Percentiles rank a stretch among this genome's conserved stretches.
phyloP scores from a whole-genome alignment of 768 basidiomycete species.

The Amanita fuliginea region DNA sequence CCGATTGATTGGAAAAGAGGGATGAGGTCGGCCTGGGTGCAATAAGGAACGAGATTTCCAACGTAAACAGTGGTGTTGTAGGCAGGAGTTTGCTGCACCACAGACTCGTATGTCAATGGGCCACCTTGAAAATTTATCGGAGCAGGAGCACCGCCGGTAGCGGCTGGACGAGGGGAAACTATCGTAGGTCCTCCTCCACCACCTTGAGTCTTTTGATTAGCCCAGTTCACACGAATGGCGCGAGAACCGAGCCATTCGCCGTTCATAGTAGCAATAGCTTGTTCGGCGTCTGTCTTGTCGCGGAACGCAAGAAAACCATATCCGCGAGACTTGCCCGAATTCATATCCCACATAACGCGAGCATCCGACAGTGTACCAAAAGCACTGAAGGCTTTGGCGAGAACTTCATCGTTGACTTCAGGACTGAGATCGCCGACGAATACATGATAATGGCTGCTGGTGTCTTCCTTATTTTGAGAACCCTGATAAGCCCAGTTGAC shows the following conservation, averaged over 20 bases:
- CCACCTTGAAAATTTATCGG: constrained; percentile 88
- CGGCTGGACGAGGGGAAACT: constrained; percentile 30
- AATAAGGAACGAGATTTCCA: constrained; percentile 95
- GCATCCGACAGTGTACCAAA: constrained; percentile 97
- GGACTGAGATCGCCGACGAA: constrained; percentile 99
- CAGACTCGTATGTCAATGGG: constrained; percentile 86
- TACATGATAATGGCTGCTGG: constrained; percentile 94
- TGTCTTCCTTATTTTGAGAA: constrained; percentile 97
- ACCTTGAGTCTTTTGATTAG: constrained; percentile 97
- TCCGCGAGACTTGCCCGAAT: constrained; percentile 95
- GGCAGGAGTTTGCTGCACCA: constrained; percentile 85
- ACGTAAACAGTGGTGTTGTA: constrained; percentile 97
- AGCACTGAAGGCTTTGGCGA: constrained; percentile 93
- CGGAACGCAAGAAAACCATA: constrained; percentile 98
- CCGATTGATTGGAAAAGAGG: constrained; percentile 98
- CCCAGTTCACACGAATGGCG: constrained; percentile 99
- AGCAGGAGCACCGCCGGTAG: constrained; percentile 61
- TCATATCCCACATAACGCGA: constrained; percentile 99
- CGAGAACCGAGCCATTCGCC: constrained; percentile 98
- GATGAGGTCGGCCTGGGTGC: constrained; percentile 94
- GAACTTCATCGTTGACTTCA: constrained; percentile 96
- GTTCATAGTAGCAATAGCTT: constrained; percentile 99
- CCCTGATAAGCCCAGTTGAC: constrained; percentile 99
- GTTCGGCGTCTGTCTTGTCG: constrained; percentile 98
- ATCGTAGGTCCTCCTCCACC: constrained; percentile 15